phyloP scores from a whole-genome alignment of 164 flowering plant genomes.

The Macadamia integrifolia region DNA sequence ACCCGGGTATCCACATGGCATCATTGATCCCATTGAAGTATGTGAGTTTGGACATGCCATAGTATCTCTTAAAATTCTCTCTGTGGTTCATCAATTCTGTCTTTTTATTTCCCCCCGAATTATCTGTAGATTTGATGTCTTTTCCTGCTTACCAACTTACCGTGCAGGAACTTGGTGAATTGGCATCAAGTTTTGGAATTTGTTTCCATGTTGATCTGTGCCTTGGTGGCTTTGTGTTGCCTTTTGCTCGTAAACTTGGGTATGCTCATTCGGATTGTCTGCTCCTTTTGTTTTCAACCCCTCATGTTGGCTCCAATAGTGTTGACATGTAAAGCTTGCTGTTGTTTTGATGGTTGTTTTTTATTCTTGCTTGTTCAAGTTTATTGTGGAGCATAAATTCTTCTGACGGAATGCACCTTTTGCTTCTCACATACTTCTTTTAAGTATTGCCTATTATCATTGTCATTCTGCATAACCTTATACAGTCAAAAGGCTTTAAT shows the following conservation, averaged over 20 bases:
- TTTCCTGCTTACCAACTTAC: constrained; percentile 4
- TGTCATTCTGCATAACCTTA: too few relatives aligned
- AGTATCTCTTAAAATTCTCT: not conserved
- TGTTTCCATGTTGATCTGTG: constrained; percentile 98
- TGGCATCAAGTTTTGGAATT: constrained; percentile 65
- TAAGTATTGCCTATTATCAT: too few relatives aligned
- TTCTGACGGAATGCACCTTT: too few relatives aligned
- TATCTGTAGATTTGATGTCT: not conserved
- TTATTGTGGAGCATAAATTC: too few relatives aligned
- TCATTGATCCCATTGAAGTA: constrained; percentile 94
- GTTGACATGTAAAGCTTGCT: too few relatives aligned
- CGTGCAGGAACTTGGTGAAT: constrained; percentile 79
- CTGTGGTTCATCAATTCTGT: not conserved
- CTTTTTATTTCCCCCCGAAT: not conserved
- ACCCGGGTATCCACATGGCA: constrained; percentile 97
- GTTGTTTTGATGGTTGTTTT: too few relatives aligned
- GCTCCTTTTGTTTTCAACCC: too few relatives aligned
- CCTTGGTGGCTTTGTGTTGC: constrained; percentile 96
- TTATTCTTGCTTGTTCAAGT: too few relatives aligned
- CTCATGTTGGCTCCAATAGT: too few relatives aligned
- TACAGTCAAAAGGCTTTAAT: too few relatives aligned
- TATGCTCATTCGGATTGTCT: constrained; percentile 19
- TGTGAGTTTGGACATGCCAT: constrained; percentile 6
- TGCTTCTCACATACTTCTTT: too few relatives aligned
- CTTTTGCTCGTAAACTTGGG: constrained; percentile 97